These are phyloP conservation scores for Talaromyces sp. DNA, from an alignment of 2,329 filamentous ascomycete species.

Conservation along the genomic window DNA sequence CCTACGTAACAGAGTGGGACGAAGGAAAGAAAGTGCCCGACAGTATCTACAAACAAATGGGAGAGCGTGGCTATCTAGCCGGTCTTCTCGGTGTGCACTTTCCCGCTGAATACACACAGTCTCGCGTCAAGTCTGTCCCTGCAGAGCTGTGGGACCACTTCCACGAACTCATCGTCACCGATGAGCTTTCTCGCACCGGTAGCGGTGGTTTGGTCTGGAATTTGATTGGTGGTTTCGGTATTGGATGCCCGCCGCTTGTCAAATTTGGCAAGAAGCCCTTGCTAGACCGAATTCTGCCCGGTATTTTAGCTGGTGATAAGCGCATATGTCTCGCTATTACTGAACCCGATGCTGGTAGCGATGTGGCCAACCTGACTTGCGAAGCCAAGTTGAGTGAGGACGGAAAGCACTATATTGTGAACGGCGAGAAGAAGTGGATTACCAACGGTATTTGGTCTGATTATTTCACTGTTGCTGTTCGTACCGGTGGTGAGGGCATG, in stretches of 20 bases:
- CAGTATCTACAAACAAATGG: constrained; percentile 92
- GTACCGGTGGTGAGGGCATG: constrained; percentile 86
- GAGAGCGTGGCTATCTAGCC: constrained; percentile 84
- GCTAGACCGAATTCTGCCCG: constrained; percentile 82
- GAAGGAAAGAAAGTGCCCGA: constrained; percentile 88
- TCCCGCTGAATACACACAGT: constrained; percentile 69
- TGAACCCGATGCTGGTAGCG: constrained; percentile 89
- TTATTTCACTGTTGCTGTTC: constrained; percentile 96
- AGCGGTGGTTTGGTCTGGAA: constrained; percentile 97
- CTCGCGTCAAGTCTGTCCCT: constrained; percentile 71
- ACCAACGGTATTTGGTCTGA: constrained; percentile 96
- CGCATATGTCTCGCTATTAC: constrained; percentile 97
- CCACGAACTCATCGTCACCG: constrained; percentile 93
- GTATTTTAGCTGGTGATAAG: constrained; percentile 87
- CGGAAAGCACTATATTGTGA: constrained; percentile 98
- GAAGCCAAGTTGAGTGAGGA: constrained; percentile 93
- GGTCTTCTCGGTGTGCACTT: constrained; percentile 79
- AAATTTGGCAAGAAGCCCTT: constrained; percentile 87
- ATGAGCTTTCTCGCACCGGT: constrained; percentile 84
- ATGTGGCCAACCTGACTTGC: constrained; percentile 92
- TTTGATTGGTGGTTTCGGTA: constrained; percentile 91
- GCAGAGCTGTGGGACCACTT: constrained; percentile 96
- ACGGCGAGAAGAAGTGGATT: constrained; percentile 99
- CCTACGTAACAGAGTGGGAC: constrained; percentile 92
- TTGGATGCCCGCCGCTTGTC: constrained; percentile 84